Percentiles rank a stretch among this genome's conserved stretches.
Conservation (phyloP, 768 basidiomycete genomes). For the Cystobasidium tubakii region DNA sequence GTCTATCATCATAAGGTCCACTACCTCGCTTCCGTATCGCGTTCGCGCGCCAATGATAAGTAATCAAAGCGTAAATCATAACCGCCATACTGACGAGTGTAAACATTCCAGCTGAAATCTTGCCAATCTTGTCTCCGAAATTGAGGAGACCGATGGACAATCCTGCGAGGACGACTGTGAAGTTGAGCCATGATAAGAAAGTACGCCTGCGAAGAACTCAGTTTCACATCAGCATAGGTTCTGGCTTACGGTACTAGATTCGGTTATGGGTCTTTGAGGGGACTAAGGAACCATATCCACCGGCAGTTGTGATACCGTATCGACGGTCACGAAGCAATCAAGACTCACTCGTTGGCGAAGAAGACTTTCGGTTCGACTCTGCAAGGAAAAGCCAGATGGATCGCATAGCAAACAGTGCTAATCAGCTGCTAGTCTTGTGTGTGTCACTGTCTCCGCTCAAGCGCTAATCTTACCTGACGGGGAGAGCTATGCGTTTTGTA, state of each 20-base stretch:
- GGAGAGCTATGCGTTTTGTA: slow-evolving; percentile 88
- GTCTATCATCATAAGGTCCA: slow-evolving; percentile 91
- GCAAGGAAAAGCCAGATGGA: neutral
- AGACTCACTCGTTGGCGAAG: slow-evolving; percentile 69
- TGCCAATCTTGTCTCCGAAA: slow-evolving; percentile 96
- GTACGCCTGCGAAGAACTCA: no score
- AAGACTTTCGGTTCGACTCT: slow-evolving; percentile 81
- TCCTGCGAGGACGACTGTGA: slow-evolving; percentile 94
- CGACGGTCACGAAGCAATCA: neutral
- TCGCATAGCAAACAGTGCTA: neutral
- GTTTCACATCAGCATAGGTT: no score
- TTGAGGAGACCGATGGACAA: slow-evolving; percentile 92
- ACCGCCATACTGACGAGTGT: slow-evolving; percentile 91
- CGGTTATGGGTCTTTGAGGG: no score
- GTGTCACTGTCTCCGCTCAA: neutral
- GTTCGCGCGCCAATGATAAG: slow-evolving; percentile 92
- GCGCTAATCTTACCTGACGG: slow-evolving; percentile 58
- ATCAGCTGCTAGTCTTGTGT: neutral
- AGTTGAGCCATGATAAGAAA: slow-evolving; percentile 97
- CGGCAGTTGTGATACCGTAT: neutral
- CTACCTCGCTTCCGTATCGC: slow-evolving; percentile 85
- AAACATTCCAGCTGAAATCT: slow-evolving; percentile 94
- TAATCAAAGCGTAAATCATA: slow-evolving; percentile 90
- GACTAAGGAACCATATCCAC: neutral
- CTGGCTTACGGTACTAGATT: no score